These are phyloP conservation scores for Tuber indicum DNA, from an alignment of 495 filamentous ascomycete species.

Conservation along the genomic window DNA sequence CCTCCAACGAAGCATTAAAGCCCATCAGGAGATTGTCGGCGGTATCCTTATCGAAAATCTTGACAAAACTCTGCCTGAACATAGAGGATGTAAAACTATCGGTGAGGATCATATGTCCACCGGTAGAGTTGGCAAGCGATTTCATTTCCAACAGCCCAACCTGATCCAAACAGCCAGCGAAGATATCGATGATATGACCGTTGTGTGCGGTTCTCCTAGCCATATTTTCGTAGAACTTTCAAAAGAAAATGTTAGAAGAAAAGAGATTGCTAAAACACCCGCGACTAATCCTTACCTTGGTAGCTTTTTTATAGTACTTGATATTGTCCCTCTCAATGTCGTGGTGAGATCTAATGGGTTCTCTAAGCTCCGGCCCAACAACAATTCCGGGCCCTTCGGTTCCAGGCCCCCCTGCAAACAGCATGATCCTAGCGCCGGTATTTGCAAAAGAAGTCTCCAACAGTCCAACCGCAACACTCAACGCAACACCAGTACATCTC, in stretches of 20 bases:
- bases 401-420: conserved; percentile 89
- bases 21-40: conserved; percentile 95
- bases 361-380: conserved; percentile 91
- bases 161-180: conserved; percentile 96
- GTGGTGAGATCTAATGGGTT: conserved; percentile 96
- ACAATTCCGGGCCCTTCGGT: conserved; percentile 97
- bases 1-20: conserved; percentile 95
- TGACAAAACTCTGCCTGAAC: conserved; percentile 98
- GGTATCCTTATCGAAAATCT: conserved; percentile 93
- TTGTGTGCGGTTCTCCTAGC: conserved; percentile 97
- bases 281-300: conserved; percentile 62
- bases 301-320: conserved; percentile 98
- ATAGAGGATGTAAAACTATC: conserved; percentile 99
- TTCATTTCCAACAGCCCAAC: conserved; percentile 99
- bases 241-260: neutral
- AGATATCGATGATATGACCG: conserved; percentile 94
- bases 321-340: conserved; percentile 98
- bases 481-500: conserved; percentile 90
- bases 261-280: neutral
- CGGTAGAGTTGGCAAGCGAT: conserved; percentile 89
- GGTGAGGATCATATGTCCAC: conserved; percentile 96
- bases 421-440: conserved; percentile 89
- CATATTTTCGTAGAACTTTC: conserved; percentile 89
- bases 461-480: conserved; percentile 88
- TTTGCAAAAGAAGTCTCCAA: conserved; percentile 95